Conservation (phyloP, 2,329 filamentous ascomycete genomes). For the Talaromyces atroroseus region DNA sequence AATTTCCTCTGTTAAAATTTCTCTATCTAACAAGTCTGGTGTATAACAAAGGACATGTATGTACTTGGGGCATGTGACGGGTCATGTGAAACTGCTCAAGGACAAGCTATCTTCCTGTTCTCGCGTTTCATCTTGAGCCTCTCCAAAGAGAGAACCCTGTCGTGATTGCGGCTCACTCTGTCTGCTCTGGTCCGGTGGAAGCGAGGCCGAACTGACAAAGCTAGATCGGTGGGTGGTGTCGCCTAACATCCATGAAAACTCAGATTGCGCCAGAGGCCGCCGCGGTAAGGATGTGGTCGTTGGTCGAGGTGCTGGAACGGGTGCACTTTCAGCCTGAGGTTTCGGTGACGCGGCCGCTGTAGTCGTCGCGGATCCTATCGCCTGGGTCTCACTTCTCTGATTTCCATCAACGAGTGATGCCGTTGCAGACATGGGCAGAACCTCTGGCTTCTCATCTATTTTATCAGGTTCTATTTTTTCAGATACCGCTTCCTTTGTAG, state of each 20-base stretch:
- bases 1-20: no score
- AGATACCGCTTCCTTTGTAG: not conserved
- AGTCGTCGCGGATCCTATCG: not conserved
- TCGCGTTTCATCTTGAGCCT: slow-evolving; percentile 24
- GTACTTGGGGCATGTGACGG: not conserved
- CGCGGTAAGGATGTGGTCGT: slow-evolving; percentile 16
- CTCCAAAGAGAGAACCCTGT: slow-evolving; percentile 31
- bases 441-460: slow-evolving; percentile 2
- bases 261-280: slow-evolving; percentile 41
- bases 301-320: not conserved
- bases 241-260: slow-evolving; percentile 49
- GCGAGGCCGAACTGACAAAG: slow-evolving; percentile 43
- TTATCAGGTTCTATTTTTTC: not conserved
- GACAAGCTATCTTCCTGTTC: slow-evolving; percentile 34
- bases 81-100: slow-evolving; percentile 29
- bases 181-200: slow-evolving; percentile 40
- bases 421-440: not conserved
- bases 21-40: not conserved
- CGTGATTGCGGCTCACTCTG: slow-evolving; percentile 27
- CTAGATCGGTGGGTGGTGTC: slow-evolving; percentile 39
- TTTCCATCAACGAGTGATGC: not conserved
- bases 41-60: not conserved
- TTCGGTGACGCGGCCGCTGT: not conserved
- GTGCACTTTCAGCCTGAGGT: not conserved
- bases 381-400: not conserved